A percentile compares a stretch with the other conserved stretches of the same genome.
phyloP scores from a whole-genome alignment of 2,329 filamentous ascomycete species.

The Penicillium fuscoglaucum region DNA sequence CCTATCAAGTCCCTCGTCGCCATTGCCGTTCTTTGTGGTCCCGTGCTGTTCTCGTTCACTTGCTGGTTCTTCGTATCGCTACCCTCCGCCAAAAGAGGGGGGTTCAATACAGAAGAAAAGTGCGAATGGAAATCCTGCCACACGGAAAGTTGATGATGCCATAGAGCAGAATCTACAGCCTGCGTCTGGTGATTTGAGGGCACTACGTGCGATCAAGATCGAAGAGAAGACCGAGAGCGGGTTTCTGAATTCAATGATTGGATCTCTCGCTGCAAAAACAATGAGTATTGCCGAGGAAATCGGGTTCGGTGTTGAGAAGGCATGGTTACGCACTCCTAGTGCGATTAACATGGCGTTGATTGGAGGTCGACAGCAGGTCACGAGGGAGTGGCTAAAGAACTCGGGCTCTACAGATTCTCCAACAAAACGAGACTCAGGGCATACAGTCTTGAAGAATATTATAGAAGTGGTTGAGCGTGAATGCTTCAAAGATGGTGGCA shows the following conservation, averaged over 20 bases:
- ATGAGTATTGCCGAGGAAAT: conserved; percentile 67
- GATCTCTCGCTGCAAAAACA: conserved; percentile 79
- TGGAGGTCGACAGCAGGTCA: conserved; percentile 47
- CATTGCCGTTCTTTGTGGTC: conserved; percentile 84
- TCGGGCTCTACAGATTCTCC: not conserved
- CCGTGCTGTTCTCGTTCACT: conserved; percentile 93
- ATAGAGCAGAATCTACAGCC: conserved; percentile 31
- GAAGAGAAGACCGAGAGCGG: conserved; percentile 32
- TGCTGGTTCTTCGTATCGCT: conserved; percentile 69
- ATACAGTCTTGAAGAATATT: conserved; percentile 49
- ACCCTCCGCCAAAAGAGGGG: conserved; percentile 31
- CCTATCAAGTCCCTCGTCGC: conserved; percentile 53
- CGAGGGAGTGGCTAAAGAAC: not conserved
- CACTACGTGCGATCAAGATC: conserved; percentile 40
- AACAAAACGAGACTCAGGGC: not conserved
- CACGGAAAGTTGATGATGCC: conserved; percentile 3
- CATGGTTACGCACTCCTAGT: conserved; percentile 87
- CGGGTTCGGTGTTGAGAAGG: conserved; percentile 75
- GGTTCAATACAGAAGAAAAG: conserved; percentile 45
- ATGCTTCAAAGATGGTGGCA: conserved; percentile 45
- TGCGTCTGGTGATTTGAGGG: conserved; percentile 42
- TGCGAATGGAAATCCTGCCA: conserved; percentile 13
- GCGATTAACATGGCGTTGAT: conserved; percentile 83
- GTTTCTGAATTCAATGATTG: conserved; percentile 68
- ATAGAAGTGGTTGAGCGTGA: conserved; percentile 61